phyloP scores from a whole-genome alignment of 2,329 filamentous ascomycete genomes.

The Aschersonia sp. region DNA sequence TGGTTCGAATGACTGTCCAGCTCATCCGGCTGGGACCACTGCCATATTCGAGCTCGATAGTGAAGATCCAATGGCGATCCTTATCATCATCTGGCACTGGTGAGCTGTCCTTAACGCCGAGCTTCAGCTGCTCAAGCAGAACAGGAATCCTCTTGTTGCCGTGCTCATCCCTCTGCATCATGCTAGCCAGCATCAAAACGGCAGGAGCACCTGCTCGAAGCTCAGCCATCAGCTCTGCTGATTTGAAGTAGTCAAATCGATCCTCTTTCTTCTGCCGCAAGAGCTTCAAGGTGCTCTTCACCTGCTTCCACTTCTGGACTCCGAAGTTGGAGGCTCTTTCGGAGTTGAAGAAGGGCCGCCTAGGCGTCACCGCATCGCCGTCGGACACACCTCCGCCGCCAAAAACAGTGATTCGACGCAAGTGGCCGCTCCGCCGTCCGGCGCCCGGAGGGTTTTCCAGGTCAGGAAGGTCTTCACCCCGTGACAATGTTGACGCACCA shows the following conservation, averaged over 20 bases:
- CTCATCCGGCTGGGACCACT: constrained; percentile 93
- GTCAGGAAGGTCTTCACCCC: constrained; percentile 36
- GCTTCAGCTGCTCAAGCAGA: constrained; percentile 83
- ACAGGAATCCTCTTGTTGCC: constrained; percentile 91
- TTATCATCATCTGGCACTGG: constrained; percentile 49
- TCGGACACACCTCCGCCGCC: constrained; percentile 51
- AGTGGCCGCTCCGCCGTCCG: constrained; percentile 43
- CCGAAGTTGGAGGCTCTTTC: constrained; percentile 60
- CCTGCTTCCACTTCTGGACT: constrained; percentile 78
- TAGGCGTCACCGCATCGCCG: constrained; percentile 41
- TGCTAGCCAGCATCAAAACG: constrained; percentile 85
- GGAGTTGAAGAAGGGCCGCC: constrained; percentile 41
- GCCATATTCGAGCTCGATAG: constrained; percentile 88
- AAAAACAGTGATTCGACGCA: constrained; percentile 52
- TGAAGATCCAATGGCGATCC: constrained; percentile 70
- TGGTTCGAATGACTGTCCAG: constrained; percentile 79
- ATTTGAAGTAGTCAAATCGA: constrained; percentile 85
- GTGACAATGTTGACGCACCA: constrained; percentile 27
- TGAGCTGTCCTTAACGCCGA: constrained; percentile 69
- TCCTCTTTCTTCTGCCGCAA: constrained; percentile 74
- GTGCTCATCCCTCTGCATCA: constrained; percentile 95
- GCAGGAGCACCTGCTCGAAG: constrained; percentile 84
- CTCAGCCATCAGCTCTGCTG: constrained; percentile 90
- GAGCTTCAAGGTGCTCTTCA: constrained; percentile 76
- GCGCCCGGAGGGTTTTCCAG: constrained; percentile 30